Evolutionary conservation across 176 grass and related monocot species (phyloP).

Genomic region (Melocanna baccifera): DNA sequence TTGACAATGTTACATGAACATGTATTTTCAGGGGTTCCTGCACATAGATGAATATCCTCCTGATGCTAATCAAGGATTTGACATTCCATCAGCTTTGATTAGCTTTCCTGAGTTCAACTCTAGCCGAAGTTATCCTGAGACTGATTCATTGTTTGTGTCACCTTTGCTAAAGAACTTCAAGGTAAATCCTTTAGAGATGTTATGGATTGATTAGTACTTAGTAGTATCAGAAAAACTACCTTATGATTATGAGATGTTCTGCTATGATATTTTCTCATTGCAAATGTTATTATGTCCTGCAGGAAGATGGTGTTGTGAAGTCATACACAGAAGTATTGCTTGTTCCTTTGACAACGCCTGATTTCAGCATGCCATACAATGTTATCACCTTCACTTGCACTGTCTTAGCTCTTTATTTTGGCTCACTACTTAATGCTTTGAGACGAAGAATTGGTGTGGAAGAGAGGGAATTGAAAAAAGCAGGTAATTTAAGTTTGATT

Average conservation of each 20-base stretch:
- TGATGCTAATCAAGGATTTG: conserved; percentile 99
- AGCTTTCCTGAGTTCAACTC: conserved; percentile 86
- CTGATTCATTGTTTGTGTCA: conserved; percentile 37
- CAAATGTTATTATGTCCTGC: conserved; percentile 18
- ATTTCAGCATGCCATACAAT: conserved; percentile 99
- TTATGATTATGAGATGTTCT: neutral
- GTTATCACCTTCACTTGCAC: conserved; percentile 98
- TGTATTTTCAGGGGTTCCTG: conserved; percentile 78
- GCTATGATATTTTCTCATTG: conserved; percentile 14
- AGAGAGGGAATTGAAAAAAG: conserved; percentile 67
- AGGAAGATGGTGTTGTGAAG: conserved; percentile 74
- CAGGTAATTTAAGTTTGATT: conserved; percentile 42
- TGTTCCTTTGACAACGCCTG: conserved; percentile 95
- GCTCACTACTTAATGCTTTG: conserved; percentile 86
- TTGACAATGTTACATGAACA: conserved; percentile 9
- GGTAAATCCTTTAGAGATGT: conserved; percentile 42
- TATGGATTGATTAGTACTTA: conserved; percentile 7
- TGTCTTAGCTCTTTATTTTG: conserved; percentile 90
- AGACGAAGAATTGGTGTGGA: conserved; percentile 79
- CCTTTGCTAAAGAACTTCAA: conserved; percentile 65
- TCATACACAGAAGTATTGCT: conserved; percentile 96
- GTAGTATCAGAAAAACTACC: neutral
- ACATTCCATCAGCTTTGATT: conserved; percentile 96
- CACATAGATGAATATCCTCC: conserved; percentile 99
- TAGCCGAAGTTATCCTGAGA: conserved; percentile 64